Conservation (phyloP, 176 grass and related monocot species). For the Elaeis guineensis region DNA sequence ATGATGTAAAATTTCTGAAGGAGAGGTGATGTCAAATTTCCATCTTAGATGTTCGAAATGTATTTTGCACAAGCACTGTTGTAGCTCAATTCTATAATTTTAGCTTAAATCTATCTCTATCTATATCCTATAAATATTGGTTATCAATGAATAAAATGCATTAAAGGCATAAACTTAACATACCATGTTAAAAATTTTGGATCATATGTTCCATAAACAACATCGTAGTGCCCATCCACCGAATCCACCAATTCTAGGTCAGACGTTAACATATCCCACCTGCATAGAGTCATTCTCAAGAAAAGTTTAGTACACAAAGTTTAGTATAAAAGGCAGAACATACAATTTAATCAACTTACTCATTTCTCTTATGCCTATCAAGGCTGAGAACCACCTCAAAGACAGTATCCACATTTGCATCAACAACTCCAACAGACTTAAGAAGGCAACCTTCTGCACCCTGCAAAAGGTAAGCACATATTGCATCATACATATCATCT, state of each 20-base stretch:
- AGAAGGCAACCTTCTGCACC: conserved; percentile 53
- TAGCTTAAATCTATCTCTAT: no score
- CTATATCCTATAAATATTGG: no score
- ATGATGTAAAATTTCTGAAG: no score
- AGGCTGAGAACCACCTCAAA: conserved; percentile 61
- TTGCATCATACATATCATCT: neutral
- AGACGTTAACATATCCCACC: conserved; percentile 91
- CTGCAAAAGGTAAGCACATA: conserved; percentile 22
- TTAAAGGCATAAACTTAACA: neutral
- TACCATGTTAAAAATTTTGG: conserved; percentile 78
- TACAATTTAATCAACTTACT: conserved; percentile 45
- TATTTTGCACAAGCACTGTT: no score
- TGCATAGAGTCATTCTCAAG: conserved; percentile 33
- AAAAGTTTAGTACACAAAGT: neutral
- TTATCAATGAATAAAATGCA: no score
- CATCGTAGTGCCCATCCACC: conserved; percentile 73
- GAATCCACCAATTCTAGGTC: conserved; percentile 68
- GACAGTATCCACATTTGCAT: conserved; percentile 65
- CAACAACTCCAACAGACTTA: conserved; percentile 76
- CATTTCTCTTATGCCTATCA: conserved; percentile 71
- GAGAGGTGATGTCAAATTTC: no score
- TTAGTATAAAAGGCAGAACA: neutral
- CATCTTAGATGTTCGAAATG: no score
- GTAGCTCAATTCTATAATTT: no score
- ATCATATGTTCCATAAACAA: conserved; percentile 90